Percentiles rank a stretch among this genome's conserved stretches.
These are phyloP conservation scores for Plantago major DNA, from an alignment of 257 asterid genomes.

Conservation along the genomic window DNA sequence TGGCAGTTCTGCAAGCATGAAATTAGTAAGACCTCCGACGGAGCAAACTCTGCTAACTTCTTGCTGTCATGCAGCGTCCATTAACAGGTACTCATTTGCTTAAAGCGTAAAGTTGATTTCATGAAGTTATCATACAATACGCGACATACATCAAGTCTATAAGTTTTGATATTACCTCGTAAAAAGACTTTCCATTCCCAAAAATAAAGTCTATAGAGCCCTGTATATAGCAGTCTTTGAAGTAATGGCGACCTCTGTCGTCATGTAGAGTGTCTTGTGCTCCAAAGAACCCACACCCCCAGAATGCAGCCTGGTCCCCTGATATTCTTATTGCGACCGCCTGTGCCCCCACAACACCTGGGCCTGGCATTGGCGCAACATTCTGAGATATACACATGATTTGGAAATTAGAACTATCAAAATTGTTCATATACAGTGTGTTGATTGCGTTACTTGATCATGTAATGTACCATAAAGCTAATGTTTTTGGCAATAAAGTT, in stretches of 20 bases:
- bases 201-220: constrained; percentile 95
- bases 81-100: constrained; percentile 2
- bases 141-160: too few relatives aligned
- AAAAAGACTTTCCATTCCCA: constrained; percentile 79
- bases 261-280: constrained; percentile 94
- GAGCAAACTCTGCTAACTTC: background rate
- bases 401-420: background rate
- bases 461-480: constrained; percentile 65
- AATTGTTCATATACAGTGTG: background rate
- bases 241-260: constrained; percentile 88
- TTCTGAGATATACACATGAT: constrained; percentile 36
- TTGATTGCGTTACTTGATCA: background rate
- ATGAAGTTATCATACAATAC: background rate
- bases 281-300: constrained; percentile 97
- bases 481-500: constrained; percentile 84
- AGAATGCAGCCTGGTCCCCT: constrained; percentile 77
- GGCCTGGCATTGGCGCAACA: constrained; percentile 75
- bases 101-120: background rate
- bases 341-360: constrained; percentile 84
- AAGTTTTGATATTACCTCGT: constrained; percentile 45
- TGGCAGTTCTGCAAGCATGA: constrained; percentile 41
- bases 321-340: constrained; percentile 81
- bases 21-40: too few relatives aligned
- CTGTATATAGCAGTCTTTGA: constrained; percentile 84
- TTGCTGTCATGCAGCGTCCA: constrained; percentile 14